Conservation (phyloP, 202 grass and related monocot genomes). For the Thinopyrum obtusiflorum region DNA sequence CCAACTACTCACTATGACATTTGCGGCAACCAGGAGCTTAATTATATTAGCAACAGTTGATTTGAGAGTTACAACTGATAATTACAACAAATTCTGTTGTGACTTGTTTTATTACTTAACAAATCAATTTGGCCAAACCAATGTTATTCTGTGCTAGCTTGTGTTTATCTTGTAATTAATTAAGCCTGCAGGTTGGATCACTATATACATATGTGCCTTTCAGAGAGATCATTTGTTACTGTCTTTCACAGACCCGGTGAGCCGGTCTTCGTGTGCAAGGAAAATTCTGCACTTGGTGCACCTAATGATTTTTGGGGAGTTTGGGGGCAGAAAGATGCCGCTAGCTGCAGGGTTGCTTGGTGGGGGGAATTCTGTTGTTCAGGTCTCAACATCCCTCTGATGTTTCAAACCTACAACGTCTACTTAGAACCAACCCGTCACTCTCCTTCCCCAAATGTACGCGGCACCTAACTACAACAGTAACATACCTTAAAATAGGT, state of each 20-base stretch:
- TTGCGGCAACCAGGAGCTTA: slow-evolving; percentile 1
- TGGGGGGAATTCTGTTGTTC: slow-evolving; percentile 79
- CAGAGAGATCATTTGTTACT: slow-evolving; percentile 45
- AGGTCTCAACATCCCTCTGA: slow-evolving; percentile 79
- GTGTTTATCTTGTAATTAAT: not conserved
- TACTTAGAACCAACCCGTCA: slow-evolving; percentile 94
- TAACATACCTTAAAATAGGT: slow-evolving; percentile 40
- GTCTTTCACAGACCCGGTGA: slow-evolving; percentile 17
- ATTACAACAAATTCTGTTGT: not conserved
- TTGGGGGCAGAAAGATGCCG: slow-evolving; percentile 32
- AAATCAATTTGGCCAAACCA: not conserved
- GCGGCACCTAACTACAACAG: slow-evolving; percentile 48
- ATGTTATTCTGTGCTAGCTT: not conserved
- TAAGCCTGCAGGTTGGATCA: not conserved
- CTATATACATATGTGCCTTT: slow-evolving; percentile 26
- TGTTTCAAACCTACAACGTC: slow-evolving; percentile 97
- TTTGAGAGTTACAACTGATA: not conserved
- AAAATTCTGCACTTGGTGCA: slow-evolving; percentile 42
- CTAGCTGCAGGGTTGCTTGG: slow-evolving; percentile 61
- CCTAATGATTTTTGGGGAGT: slow-evolving; percentile 35
- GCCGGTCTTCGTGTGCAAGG: slow-evolving; percentile 27
- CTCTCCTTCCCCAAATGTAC: slow-evolving; percentile 32
- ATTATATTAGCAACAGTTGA: not conserved
- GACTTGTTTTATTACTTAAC: not conserved
- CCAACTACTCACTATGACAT: slow-evolving; percentile 27